Evolutionary conservation across 2,329 filamentous ascomycete genomes (phyloP).

Genomic region (Alternaria sp.): DNA sequence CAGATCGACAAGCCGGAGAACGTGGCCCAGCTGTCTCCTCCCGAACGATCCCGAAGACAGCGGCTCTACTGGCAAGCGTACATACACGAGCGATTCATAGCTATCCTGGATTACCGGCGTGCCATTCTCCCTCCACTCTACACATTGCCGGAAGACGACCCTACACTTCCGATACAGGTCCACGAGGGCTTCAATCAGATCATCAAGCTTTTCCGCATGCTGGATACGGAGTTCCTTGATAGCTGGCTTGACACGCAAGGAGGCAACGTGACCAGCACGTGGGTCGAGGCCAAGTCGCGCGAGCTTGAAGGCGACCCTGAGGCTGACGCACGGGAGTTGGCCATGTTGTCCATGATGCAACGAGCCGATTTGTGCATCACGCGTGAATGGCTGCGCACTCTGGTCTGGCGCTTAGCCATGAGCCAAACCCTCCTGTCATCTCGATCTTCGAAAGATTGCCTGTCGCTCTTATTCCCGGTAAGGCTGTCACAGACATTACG

Average conservation of each 20-base stretch:
- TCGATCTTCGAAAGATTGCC: constrained; percentile 42
- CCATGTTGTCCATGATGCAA: constrained; percentile 51
- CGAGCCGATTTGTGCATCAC: constrained; percentile 59
- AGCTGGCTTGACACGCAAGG: constrained; percentile 53
- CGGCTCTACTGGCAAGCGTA: constrained; percentile 63
- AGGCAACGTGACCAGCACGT: constrained; percentile 46
- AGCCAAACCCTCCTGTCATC: constrained; percentile 55
- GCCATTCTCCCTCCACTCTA: constrained; percentile 50
- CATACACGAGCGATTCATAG: constrained; percentile 64
- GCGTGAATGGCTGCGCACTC: constrained; percentile 57
- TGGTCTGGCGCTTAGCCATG: constrained; percentile 59
- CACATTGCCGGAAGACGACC: constrained; percentile 50
- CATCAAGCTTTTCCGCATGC: constrained; percentile 53
- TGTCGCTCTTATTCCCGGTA: constrained; percentile 55
- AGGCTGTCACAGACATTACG: constrained; percentile 54
- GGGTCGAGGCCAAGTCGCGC: constrained; percentile 56
- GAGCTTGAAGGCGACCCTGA: constrained; percentile 51
- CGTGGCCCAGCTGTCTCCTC: constrained; percentile 37
- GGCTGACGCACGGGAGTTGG: constrained; percentile 47
- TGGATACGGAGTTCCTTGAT: constrained; percentile 54
- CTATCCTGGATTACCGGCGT: constrained; percentile 58
- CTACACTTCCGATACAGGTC: constrained; percentile 47
- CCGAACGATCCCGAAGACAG: constrained; percentile 53
- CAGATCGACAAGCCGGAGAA: constrained; percentile 52
- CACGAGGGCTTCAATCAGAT: constrained; percentile 54